Evolutionary conservation across 2,329 filamentous ascomycete species (phyloP).

Genomic region (Samsoniella hepiali): DNA sequence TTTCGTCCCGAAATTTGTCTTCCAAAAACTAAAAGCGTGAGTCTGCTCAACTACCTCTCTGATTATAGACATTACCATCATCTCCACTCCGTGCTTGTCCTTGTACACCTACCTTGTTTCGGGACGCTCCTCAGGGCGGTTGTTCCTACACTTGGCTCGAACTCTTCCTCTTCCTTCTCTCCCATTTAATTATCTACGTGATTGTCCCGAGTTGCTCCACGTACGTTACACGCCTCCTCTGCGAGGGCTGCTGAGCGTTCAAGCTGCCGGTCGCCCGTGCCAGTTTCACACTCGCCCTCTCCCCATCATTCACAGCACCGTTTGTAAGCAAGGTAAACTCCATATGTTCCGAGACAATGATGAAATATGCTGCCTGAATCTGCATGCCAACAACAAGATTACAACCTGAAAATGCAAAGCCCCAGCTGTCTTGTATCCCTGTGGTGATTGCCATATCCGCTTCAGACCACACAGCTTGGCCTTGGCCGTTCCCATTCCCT

Average conservation of each 20-base stretch:
- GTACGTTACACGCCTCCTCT: neutral
- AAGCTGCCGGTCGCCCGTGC: neutral
- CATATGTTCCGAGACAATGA: conserved; percentile 16
- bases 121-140: no score
- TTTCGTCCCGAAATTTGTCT: no score
- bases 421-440: conserved; percentile 38
- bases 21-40: no score
- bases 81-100: no score
- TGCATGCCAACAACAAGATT: conserved; percentile 30
- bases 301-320: neutral
- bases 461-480: conserved; percentile 27
- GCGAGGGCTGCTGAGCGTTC: neutral
- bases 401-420: conserved; percentile 34
- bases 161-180: no score
- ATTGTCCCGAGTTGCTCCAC: no score
- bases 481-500: conserved; percentile 24
- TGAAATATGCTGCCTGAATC: conserved; percentile 23
- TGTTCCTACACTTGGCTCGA: no score
- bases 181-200: no score
- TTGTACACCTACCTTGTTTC: no score
- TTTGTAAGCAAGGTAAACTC: neutral
- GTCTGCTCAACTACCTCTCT: no score
- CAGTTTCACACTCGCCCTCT: neutral
- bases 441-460: conserved; percentile 36
- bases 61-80: no score